Percentiles rank a stretch among this genome's conserved stretches.
Conservation (phyloP, 2,329 filamentous ascomycete species). For the Talaromyces sp. region DNA sequence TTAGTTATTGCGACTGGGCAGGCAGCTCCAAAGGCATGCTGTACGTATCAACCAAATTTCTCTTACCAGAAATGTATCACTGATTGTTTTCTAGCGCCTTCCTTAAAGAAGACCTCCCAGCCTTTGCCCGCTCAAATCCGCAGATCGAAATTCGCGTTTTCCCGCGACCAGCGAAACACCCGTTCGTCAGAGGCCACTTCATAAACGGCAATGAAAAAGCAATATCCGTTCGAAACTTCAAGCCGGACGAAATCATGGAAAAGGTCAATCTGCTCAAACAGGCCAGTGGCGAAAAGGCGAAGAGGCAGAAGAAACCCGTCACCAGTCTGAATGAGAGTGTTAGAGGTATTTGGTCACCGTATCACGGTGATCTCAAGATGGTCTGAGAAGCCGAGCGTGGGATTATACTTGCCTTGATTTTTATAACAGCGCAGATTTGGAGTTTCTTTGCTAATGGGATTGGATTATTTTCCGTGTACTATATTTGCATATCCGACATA, state of each 20-base stretch:
- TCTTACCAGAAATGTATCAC: neutral
- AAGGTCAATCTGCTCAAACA: conserved; percentile 60
- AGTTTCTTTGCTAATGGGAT: conserved; percentile 12
- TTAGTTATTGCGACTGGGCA: conserved; percentile 96
- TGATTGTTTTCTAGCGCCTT: conserved; percentile 59
- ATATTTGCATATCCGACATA: conserved; percentile 8
- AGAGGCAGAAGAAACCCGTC: conserved; percentile 57
- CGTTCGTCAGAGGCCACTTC: conserved; percentile 83
- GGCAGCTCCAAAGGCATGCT: conserved; percentile 95
- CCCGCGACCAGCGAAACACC: conserved; percentile 84
- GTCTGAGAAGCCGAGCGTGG: conserved; percentile 26
- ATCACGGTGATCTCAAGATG: conserved; percentile 55
- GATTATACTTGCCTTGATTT: conserved; percentile 21
- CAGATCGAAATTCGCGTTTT: conserved; percentile 89
- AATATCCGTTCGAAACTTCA: conserved; percentile 84
- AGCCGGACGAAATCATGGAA: conserved; percentile 72
- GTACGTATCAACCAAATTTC: conserved; percentile 48
- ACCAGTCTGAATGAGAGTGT: conserved; percentile 62
- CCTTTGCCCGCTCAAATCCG: conserved; percentile 78
- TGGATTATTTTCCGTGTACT: neutral
- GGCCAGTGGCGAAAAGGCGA: conserved; percentile 49
- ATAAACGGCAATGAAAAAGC: conserved; percentile 85
- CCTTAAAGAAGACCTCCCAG: conserved; percentile 70
- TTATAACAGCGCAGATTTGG: conserved; percentile 18
- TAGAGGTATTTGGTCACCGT: conserved; percentile 63